Evolutionary conservation across 176 grass and related monocot genomes (phyloP).

Genomic region (Triticum dicoccoides): DNA sequence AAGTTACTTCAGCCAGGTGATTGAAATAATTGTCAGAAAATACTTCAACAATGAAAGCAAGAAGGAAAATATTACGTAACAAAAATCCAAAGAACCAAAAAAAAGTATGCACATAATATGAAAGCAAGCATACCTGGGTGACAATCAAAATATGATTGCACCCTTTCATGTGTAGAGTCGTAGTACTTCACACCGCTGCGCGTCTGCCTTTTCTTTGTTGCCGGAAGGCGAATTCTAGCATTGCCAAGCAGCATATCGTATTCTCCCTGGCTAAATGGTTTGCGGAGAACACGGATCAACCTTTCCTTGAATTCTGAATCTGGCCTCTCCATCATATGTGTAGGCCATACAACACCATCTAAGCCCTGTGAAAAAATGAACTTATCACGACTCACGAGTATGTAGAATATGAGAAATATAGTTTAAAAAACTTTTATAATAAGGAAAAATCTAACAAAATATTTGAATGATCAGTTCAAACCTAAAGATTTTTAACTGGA

Average conservation of each 20-base stretch:
- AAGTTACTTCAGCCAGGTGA: background rate
- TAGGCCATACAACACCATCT: conserved; percentile 44
- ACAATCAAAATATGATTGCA: conserved; percentile 60
- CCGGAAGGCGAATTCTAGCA: conserved; percentile 25
- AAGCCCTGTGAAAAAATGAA: background rate
- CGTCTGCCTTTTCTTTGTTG: conserved; percentile 42
- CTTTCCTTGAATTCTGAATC: conserved; percentile 57
- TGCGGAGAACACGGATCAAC: conserved; percentile 45
- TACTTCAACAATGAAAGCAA: background rate
- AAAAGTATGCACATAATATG: background rate
- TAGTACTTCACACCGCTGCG: conserved; percentile 36
- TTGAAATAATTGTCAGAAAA: background rate
- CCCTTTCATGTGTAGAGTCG: conserved; percentile 35
- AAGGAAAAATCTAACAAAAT: background rate
- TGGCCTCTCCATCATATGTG: conserved; percentile 45
- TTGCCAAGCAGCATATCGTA: conserved; percentile 31
- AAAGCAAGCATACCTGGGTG: conserved; percentile 60
- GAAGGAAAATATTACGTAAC: background rate
- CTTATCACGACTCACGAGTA: background rate
- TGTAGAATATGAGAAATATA: background rate
- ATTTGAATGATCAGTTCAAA: background rate
- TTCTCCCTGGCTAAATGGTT: conserved; percentile 50
- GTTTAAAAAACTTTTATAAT: background rate
- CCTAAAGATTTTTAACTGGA: background rate
- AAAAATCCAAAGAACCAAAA: background rate